Evolutionary conservation across 2,329 filamentous ascomycete species (phyloP), one percentile per base, ranked within the genome.

Genomic region (Hypoxylon sp.): DNA sequence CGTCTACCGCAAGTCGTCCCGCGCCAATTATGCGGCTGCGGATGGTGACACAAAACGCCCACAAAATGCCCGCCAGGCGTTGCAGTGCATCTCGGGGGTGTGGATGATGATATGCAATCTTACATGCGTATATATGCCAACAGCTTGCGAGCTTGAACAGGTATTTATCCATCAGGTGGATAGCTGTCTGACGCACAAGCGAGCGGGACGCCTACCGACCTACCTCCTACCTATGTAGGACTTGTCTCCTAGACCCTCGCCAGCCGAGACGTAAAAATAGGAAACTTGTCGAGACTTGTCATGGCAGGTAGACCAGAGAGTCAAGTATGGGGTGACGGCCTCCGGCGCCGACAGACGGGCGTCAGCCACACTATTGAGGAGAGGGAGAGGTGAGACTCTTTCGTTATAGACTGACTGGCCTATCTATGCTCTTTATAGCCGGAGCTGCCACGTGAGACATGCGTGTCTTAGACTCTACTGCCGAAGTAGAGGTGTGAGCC

Each of bases 51-150:
- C 61, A 56, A 58, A 11, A 50, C 45, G 40, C 31, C 51, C 61
- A 64, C 61, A 56, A 58, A 11, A 50, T 41, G 40, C 31, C 51
- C 24, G 43, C 57, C 46, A 27, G 45, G 54, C 48, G 55, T 64
- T 59, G 27, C 61, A 62, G 54, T 59, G 61, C 58, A 62, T 64
- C n/a, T n/a, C n/a, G n/a, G n/a, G n/a, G n/a, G n/a, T n/a, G n/a
- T 37, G 27, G 46, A 45, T 46, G 42, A 58, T 63, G 37, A 46
- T 46, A 55, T 63, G 55, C 58, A 55, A 48, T 54, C 27, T 55
- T 27, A 49, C 45, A 41, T 53, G 49, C 47, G 43, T 38, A 24
- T 57, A 45, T 27, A 45, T 18, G 54, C 53, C 23, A 58, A 61
- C 7, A 63, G 35, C 54, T 56, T 53, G 49, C 50, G 60, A 63